Percentiles rank a stretch among this genome's conserved stretches.
Evolutionary conservation across 73 alveolate genomes (phyloP).

Genomic region (Paramecium sexaurelia): DNA sequence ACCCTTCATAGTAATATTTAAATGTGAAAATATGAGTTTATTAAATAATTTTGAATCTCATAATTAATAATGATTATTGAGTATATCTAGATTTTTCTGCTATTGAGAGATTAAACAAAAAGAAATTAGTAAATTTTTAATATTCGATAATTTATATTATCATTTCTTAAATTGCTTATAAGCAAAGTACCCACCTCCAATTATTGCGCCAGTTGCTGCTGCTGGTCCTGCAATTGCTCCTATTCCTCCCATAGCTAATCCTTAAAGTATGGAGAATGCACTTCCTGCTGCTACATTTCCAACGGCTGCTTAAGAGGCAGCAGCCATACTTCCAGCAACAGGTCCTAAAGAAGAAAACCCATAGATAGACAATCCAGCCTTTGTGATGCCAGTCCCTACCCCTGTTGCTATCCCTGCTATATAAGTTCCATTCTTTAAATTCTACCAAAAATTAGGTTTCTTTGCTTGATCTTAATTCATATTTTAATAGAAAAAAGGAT

Average conservation of each 20-base stretch:
- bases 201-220: not conserved
- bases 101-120: too few species aligned
- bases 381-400: not conserved
- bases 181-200: not conserved
- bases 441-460: not conserved
- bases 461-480: not conserved
- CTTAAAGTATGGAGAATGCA: not conserved
- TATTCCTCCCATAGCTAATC: not conserved
- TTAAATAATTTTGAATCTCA: too few species aligned
- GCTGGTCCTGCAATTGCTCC: not conserved
- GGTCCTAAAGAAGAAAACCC: not conserved
- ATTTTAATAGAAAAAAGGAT: not conserved
- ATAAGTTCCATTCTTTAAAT: not conserved
- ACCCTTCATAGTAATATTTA: too few species aligned
- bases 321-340: conserved; percentile 11
- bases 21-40: too few species aligned
- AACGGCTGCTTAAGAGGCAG: not conserved
- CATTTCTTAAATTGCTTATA: not conserved
- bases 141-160: too few species aligned
- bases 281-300: conserved; percentile 33
- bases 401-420: not conserved
- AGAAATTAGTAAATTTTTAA: too few species aligned
- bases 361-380: not conserved
- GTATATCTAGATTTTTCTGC: too few species aligned
- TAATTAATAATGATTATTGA: too few species aligned